Evolutionary conservation across 768 basidiomycete genomes (phyloP).

Genomic region (Trametes sanguinea): DNA sequence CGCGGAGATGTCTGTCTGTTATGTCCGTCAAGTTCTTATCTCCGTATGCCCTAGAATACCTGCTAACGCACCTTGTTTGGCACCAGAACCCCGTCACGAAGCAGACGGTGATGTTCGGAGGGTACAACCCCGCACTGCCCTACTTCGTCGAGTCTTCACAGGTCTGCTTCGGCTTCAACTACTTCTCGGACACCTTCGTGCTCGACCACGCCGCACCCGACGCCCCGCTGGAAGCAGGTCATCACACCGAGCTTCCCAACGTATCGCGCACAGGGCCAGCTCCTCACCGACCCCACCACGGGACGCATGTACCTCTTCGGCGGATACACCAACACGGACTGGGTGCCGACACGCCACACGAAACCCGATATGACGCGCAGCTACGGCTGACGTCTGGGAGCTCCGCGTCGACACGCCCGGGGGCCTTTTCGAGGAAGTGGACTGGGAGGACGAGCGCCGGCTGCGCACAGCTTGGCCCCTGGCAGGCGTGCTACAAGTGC

Average conservation of each 20-base stretch:
- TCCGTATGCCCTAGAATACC: not conserved
- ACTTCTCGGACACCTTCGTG: constrained; percentile 46
- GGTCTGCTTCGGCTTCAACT: constrained; percentile 36
- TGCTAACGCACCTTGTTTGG: not conserved
- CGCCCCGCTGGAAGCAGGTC: constrained; percentile 39
- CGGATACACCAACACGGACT: constrained; percentile 44
- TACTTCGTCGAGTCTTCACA: constrained; percentile 7
- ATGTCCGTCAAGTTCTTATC: constrained; percentile 29
- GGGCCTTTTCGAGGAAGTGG: constrained; percentile 39
- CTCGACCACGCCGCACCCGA: constrained; percentile 23
- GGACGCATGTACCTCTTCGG: constrained; percentile 42
- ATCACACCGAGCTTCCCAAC: constrained; percentile 45
- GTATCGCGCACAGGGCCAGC: constrained; percentile 39
- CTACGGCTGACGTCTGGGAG: constrained; percentile 44
- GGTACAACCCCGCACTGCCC: constrained; percentile 37
- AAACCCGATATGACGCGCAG: constrained; percentile 31
- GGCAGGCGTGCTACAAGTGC: constrained; percentile 44
- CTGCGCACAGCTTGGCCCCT: constrained; percentile 42
- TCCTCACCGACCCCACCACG: constrained; percentile 38
- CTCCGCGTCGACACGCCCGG: constrained; percentile 40
- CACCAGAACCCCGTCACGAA: constrained; percentile 37
- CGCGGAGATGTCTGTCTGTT: constrained; percentile 36
- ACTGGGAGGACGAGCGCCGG: constrained; percentile 40
- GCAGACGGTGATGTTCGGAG: constrained; percentile 42
- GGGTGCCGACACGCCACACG: constrained; percentile 35